Evolutionary conservation across 768 basidiomycete species (phyloP).

Genomic region (Auricularia auricula-judae): DNA sequence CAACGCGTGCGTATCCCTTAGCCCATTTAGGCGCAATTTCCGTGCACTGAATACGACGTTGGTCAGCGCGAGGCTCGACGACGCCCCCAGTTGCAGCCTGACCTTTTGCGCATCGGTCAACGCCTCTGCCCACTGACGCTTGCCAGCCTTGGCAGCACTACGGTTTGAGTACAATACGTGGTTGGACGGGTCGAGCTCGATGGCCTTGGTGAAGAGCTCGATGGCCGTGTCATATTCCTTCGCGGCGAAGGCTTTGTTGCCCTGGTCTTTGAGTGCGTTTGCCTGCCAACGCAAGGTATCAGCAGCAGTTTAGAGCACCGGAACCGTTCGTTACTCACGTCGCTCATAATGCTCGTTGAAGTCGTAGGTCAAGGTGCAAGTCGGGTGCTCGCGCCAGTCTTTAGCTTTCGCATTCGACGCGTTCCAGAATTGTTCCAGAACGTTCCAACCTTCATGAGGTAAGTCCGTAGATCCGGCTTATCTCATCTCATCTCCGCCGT

Average conservation of each 20-base stretch:
- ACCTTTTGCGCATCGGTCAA: conserved; percentile 88
- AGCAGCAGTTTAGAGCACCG: background rate
- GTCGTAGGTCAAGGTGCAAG: background rate
- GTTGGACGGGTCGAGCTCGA: conserved; percentile 71
- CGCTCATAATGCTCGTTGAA: background rate
- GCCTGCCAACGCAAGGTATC: conserved; percentile 20
- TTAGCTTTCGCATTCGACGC: no score
- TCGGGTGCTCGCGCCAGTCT: background rate
- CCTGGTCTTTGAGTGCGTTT: conserved; percentile 73
- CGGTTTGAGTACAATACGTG: conserved; percentile 89
- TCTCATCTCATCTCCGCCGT: no score
- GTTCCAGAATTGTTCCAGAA: no score
- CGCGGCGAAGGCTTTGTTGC: conserved; percentile 91
- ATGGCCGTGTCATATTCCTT: conserved; percentile 88
- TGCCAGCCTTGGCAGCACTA: conserved; percentile 83
- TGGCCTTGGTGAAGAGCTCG: conserved; percentile 71
- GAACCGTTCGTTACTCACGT: background rate
- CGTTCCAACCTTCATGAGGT: no score
- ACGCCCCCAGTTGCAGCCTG: conserved; percentile 11
- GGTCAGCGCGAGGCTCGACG: background rate
- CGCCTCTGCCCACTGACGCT: conserved; percentile 65
- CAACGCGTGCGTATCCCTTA: conserved; percentile 86
- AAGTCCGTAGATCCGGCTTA: no score
- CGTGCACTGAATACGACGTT: conserved; percentile 45
- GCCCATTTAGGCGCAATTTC: conserved; percentile 71